Percentiles rank a stretch among this genome's conserved stretches.
These are phyloP conservation scores for Emmonsia crescens DNA, from an alignment of 2,329 filamentous ascomycete genomes.

Conservation along the genomic window DNA sequence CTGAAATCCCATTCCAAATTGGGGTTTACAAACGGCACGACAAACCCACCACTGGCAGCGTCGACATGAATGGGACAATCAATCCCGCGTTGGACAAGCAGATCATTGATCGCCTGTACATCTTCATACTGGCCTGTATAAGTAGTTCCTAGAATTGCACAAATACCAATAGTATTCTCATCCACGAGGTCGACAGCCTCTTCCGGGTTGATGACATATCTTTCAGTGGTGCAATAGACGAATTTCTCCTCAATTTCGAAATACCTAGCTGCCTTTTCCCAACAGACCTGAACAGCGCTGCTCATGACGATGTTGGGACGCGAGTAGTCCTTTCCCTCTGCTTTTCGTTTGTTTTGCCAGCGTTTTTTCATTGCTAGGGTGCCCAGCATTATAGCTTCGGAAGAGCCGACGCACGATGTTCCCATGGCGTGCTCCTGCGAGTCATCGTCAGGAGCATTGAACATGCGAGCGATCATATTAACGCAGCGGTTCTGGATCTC, in stretches of 20 bases:
- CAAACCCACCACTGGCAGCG: constrained; percentile 83
- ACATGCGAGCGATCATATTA: constrained; percentile 80
- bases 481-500: constrained; percentile 89
- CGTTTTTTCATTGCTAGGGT: constrained; percentile 84
- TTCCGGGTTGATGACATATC: constrained; percentile 54
- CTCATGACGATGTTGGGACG: constrained; percentile 92
- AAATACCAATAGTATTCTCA: constrained; percentile 79
- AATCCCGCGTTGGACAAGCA: constrained; percentile 62
- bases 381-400: constrained; percentile 51
- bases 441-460: constrained; percentile 58
- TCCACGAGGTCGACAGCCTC: constrained; percentile 51
- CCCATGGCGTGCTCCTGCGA: constrained; percentile 59
- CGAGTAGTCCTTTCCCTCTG: constrained; percentile 68
- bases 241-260: constrained; percentile 90
- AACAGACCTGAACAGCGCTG: constrained; percentile 90
- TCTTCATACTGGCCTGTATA: constrained; percentile 97
- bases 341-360: constrained; percentile 79
- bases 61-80: constrained; percentile 89
- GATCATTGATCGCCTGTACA: constrained; percentile 80
- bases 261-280: constrained; percentile 85
- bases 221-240: constrained; percentile 50
- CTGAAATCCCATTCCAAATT: constrained; percentile 86
- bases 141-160: constrained; percentile 79
- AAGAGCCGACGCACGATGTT: constrained; percentile 80
- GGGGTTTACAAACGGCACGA: constrained; percentile 80